phyloP scores from a whole-genome alignment of 1,284 basidiomycete genomes.

The Porogramme epimiltina region DNA sequence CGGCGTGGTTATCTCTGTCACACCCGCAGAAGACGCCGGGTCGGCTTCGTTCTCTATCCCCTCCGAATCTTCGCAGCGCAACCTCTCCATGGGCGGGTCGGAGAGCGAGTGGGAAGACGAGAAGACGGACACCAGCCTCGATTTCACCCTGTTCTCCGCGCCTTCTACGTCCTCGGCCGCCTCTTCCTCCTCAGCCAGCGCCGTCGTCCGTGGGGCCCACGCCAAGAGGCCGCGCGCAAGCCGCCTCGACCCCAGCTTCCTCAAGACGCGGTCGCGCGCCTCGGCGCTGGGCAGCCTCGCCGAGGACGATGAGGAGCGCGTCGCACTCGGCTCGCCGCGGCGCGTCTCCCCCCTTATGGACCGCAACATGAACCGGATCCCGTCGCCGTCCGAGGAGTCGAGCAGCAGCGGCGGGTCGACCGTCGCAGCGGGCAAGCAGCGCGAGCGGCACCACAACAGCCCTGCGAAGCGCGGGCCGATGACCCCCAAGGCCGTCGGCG shows the following conservation, averaged over 20 bases:
- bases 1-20: constrained; percentile 26
- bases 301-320: constrained; percentile 66
- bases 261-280: constrained; percentile 58
- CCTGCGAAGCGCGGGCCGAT: constrained; percentile 49
- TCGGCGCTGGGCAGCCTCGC: constrained; percentile 61
- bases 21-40: constrained; percentile 35
- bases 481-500: constrained; percentile 43
- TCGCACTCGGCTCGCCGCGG: constrained; percentile 34
- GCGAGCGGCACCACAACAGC: constrained; percentile 42
- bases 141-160: constrained; percentile 44
- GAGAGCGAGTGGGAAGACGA: constrained; percentile 91
- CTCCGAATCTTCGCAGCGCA: constrained; percentile 25
- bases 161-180: constrained; percentile 40
- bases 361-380: constrained; percentile 56
- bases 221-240: constrained; percentile 57
- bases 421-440: constrained; percentile 39
- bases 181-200: constrained; percentile 22
- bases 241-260: constrained; percentile 67
- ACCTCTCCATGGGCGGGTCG: constrained; percentile 54
- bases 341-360: constrained; percentile 54
- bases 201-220: constrained; percentile 26
- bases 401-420: constrained; percentile 23
- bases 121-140: constrained; percentile 73
- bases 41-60: constrained; percentile 24
- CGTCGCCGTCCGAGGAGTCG: constrained; percentile 30